Base-by-base conservation (phyloP, 2,329 filamentous ascomycete genomes). In the Xylariales sp. region DNA sequence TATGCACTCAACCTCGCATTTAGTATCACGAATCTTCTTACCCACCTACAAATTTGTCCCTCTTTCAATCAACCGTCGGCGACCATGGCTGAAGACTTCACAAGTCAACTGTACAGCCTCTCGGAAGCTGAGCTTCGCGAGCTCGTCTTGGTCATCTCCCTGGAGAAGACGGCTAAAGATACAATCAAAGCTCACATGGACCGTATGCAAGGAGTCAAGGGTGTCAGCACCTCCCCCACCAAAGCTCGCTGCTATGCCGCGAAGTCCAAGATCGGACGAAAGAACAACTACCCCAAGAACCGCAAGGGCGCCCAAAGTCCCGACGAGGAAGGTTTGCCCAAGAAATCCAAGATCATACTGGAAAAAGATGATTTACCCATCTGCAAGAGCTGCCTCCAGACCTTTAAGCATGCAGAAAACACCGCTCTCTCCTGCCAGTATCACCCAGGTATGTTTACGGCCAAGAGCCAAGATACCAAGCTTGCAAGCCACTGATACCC, bases 111-210 rank as follows among this genome's bases (percentile, higher is more conserved):
- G 11, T 38, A 38, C 15, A 22, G 35, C 22, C 35, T 38, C 15
- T 21, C 35, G 10, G 14, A 21, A 12, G 14, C n/a, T 27, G 35
- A 38, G 21, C 35, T 38, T 12, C 21, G 35, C 5, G 35, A 38
- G 21, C 15, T 38, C 19, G 14, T 38, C 14, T 24, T 38, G 7
- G 35, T 28, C 5, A 14, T 38, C 5, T 38, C 14, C 7, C 25
- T 38, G 35, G 22, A 38, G 15, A 38, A 38, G 22, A 38, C 16
- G 14, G 22, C 14, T 7, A 38, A 38, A 15, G 35, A 27, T 8
- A 15, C 22, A 9, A 24, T 16, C 9, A 5, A 15, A 27, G 20
- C 14, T 8, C 35, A 38, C n/a, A 38, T 38, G 2, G 14, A 27
- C n/a, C 14, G 25, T 15, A 38, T 38, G 35, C 22, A 16, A 14